A percentile compares a stretch with the other conserved stretches of the same genome.
Conservation (phyloP, 2,329 filamentous ascomycete species). For the Penicillium sp. region DNA sequence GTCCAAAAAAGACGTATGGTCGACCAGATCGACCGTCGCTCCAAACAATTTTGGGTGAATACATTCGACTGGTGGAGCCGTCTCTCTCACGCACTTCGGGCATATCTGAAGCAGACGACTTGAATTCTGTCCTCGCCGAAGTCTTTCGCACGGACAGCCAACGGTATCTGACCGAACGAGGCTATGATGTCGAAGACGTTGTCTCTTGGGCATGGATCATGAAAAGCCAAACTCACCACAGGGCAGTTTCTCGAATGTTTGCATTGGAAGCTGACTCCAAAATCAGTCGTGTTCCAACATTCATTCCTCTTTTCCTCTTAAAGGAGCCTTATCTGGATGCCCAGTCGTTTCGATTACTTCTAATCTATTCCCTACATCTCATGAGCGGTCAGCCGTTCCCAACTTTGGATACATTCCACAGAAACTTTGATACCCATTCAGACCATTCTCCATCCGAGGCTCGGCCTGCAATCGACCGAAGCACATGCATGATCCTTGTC, state of each 20-base stretch:
- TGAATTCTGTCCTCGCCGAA: conserved; percentile 28
- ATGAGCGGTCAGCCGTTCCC: conserved; percentile 29
- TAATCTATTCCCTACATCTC: conserved; percentile 39
- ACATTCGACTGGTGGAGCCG: conserved; percentile 36
- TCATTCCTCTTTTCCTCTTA: conserved; percentile 49
- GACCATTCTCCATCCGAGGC: not conserved
- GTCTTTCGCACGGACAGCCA: conserved; percentile 34
- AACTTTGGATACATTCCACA: not conserved
- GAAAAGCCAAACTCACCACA: conserved; percentile 33
- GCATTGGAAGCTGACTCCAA: conserved; percentile 23
- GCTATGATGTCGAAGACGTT: conserved; percentile 41
- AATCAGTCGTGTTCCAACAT: conserved; percentile 39
- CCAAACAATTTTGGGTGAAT: conserved; percentile 40
- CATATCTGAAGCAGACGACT: conserved; percentile 1
- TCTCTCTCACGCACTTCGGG: conserved; percentile 15
- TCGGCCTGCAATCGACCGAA: conserved; percentile 23
- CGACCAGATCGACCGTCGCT: conserved; percentile 25
- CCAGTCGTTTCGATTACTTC: conserved; percentile 43
- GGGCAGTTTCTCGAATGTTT: conserved; percentile 39
- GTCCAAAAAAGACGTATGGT: conserved; percentile 9
- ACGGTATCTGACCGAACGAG: conserved; percentile 29
- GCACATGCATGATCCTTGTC: conserved; percentile 42
- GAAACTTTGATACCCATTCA: conserved; percentile 1
- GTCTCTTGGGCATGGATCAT: conserved; percentile 50
- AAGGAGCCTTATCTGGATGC: conserved; percentile 43